Evolutionary conservation across 805 yeast species (phyloP), one percentile per base, ranked within the genome.

Genomic region (Candida xyloterini): DNA sequence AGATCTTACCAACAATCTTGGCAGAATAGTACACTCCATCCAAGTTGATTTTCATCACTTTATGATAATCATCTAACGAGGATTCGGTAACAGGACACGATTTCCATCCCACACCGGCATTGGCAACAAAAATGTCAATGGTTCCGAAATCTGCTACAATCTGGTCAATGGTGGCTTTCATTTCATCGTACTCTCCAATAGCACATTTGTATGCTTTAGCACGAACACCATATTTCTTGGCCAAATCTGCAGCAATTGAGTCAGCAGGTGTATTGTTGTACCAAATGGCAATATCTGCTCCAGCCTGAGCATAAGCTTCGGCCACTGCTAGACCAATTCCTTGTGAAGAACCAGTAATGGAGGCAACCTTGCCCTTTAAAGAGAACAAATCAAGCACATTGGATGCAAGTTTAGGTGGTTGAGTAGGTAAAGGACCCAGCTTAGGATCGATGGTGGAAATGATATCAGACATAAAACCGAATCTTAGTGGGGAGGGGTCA

Each of bases 241-340:
- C 65, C 14, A 84, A 66, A 21, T 59, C 65, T 52, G 69, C 71
- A 10, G 88, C 89, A 52, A 74, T 75, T 38, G 73, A 79, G 37
- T 75, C 78, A n/a, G 84, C 76, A 7, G 82, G 78, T 51, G 72
- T 74, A 43, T 76, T 67, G 60, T 74, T 76, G 69, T 74, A 78
- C 80, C 84, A 78, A 51, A 81, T 70, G 37, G 85, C 86, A 27
- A 87, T 79, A 50, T 84, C 83, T 4, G 95, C 95, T 36, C 95
- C 96, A 6, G 95, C 91, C 65, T 84, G 90, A 27, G 88, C 85
- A 53, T 68, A 84, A 2, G 87, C 89, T 60, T 79, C 87, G 26
- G 91, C 95, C 14, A 86, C 82, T 2, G 86, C 86, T 50, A 63
- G 74, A 10, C 95, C 95, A 50, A 86, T 86, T 13, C 95, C 95